Evolutionary conservation across 257 asterid species (phyloP), one percentile per base, ranked within the genome.

Genomic region (Petunia axillaris): DNA sequence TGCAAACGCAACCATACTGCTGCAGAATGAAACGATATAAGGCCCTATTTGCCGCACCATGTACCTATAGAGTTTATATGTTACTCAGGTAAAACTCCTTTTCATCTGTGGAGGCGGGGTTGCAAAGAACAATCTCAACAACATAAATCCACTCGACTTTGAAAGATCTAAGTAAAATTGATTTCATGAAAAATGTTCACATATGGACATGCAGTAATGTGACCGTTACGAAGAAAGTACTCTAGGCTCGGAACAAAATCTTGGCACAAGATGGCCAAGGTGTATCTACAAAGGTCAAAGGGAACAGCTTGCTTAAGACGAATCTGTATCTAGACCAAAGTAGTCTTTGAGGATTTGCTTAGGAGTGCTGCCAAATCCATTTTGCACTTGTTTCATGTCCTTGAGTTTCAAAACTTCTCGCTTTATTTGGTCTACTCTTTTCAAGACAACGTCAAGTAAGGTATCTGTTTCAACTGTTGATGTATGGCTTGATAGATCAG

Each of bases 341-440:
- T 84, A 89, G 60, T 90, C 90, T 83, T 85, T 76, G 64, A 91
- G 95, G 76, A 85, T 88, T 25, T 53, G 84, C 75, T 85, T 86
- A 46, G 95, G 81, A 83, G 91, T 87, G 78, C 87, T 87, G 80
- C 95, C 97, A 35, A 91, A 93, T 77, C 98, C 98, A 64, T 89
- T 89, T 1, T 90, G 87, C 53, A 89, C 93, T 76, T 81, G 87
- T 76, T 86, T 86, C 96, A 92, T 92, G 75, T 87, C 96, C 81
- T 84, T 84, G 52, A 93, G 91, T 73, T 78, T 86, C 66, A 75
- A 41, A 1, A 89, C 82, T 83, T 91, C 93, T 80, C 62, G 81
- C 65, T 91, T 89, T 64, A 92, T 71, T 86, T 86, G 89, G 35
- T 87, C 84, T 25, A 88, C 79, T 85, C 90, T 84, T 57, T 52